These are phyloP conservation scores for Novymonas esmeraldas DNA, from an alignment of 208 protist genomes.

Conservation along the genomic window DNA sequence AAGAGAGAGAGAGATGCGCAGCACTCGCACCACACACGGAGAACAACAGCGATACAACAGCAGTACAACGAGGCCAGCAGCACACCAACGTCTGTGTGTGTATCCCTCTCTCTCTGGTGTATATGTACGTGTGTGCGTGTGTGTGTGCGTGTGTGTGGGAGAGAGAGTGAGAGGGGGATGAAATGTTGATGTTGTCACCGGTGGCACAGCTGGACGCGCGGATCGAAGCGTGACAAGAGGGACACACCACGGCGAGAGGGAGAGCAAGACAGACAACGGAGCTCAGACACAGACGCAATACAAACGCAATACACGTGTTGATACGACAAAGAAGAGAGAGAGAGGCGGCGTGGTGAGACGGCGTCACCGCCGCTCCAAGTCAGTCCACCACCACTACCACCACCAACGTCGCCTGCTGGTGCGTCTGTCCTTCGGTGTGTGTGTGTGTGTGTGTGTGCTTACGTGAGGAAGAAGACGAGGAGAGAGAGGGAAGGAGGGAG, in stretches of 20 bases:
- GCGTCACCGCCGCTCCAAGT: not conserved
- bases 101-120: not conserved
- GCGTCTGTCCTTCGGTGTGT: not conserved
- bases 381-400: not conserved
- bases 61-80: too few relatives aligned
- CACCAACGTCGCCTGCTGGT: not conserved
- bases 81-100: not conserved
- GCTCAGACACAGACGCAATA: not conserved
- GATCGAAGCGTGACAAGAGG: not conserved
- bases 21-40: too few relatives aligned
- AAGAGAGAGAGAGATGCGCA: not conserved
- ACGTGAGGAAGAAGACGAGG: constrained; percentile 9
- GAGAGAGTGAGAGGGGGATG: too few relatives aligned
- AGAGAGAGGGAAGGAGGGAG: constrained; percentile 5
- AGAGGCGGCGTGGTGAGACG: not conserved
- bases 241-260: too few relatives aligned
- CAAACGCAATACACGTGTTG: not conserved
- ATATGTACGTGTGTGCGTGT: constrained; percentile 2
- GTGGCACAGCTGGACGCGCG: too few relatives aligned
- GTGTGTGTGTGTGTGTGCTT: not conserved
- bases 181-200: too few relatives aligned
- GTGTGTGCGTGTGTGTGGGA: not conserved
- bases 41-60: too few relatives aligned
- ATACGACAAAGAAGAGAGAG: not conserved
- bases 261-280: not conserved